Base-by-base conservation (phyloP, 345 rosid genomes). In the Aquilaria sinensis region DNA sequence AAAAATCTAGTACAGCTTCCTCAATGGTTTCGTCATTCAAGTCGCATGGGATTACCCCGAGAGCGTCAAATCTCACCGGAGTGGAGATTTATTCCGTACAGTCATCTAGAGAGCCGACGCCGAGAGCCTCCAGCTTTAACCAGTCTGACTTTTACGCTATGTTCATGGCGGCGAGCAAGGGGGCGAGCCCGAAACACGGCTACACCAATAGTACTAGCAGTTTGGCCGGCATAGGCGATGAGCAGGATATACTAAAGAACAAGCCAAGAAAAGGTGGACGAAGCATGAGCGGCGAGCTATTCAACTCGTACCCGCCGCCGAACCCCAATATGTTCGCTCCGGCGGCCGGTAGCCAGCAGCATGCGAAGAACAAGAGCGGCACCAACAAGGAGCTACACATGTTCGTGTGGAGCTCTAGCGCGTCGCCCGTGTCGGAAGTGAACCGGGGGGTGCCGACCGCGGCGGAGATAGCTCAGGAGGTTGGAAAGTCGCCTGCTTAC, bases 391-490 rank as follows among this genome's bases (percentile, higher is more conserved):
- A 89, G 72, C 83, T 83, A 47, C 89, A 87, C 72, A 83, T 87
- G 96, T 89, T 85, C 5, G 93, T 83, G 30, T 86, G 96, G 96
- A 89, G 91, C 77, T 83, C 96, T 5, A 86, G 85, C 67, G 81
- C 89, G 12, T 86, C 96, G 31, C 96, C 96, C 0, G 86, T 78
- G 23, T 86, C 96, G 0, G 93, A 89, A 74, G 87, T 79, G 13
- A 81, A 87, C 67, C 62, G 67, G 12, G 80, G 77, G 55, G 43
- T 37, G 43, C 43, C 43, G 43, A 37, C 43, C 1, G 43, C 43
- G 5, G 43, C 43, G 43, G 43, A 37, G 43, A 3, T 37, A 37
- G 43, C 5, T 37, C 43, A 37, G 43, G 43, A 37, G 43, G 8
- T 37, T 5, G 7, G 43, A 3, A 37, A 37, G 43, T 37, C 43